Percentiles rank a stretch among this genome's conserved stretches.
Evolutionary conservation across 495 filamentous ascomycete species (phyloP).

Genomic region (Lophiotrema nucula): DNA sequence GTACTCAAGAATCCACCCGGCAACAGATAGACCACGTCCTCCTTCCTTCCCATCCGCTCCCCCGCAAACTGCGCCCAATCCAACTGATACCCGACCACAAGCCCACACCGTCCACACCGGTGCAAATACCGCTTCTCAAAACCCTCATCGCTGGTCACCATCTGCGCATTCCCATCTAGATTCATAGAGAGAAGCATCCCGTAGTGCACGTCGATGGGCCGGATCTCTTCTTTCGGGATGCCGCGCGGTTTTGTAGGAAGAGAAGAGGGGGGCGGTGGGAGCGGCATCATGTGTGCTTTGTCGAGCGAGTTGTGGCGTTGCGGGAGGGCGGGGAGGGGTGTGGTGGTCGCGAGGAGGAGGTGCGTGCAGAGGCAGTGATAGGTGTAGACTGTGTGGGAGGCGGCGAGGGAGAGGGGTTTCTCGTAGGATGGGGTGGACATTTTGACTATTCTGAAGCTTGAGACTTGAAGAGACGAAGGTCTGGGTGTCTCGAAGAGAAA

Average conservation of each 20-base stretch:
- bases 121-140: constrained; percentile 67
- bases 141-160: constrained; percentile 64
- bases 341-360: constrained; percentile 66
- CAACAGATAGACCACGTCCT: constrained; percentile 60
- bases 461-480: not conserved
- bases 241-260: not conserved
- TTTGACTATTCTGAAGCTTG: not conserved
- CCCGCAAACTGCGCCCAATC: constrained; percentile 44
- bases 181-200: constrained; percentile 52
- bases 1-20: constrained; percentile 40
- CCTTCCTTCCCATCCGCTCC: constrained; percentile 35
- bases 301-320: constrained; percentile 51
- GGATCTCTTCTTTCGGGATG: constrained; percentile 5
- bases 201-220: constrained; percentile 40
- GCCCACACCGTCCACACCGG: constrained; percentile 62
- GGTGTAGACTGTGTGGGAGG: constrained; percentile 50
- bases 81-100: constrained; percentile 63
- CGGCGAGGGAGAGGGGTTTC: constrained; percentile 18
- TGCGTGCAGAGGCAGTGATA: constrained; percentile 77
- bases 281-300: constrained; percentile 38
- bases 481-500: not conserved
- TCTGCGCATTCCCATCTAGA: constrained; percentile 50
- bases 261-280: constrained; percentile 28
- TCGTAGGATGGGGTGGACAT: not conserved
- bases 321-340: constrained; percentile 54